phyloP scores from a whole-genome alignment of 208 protist species.

The Leishmania tarentolae region DNA sequence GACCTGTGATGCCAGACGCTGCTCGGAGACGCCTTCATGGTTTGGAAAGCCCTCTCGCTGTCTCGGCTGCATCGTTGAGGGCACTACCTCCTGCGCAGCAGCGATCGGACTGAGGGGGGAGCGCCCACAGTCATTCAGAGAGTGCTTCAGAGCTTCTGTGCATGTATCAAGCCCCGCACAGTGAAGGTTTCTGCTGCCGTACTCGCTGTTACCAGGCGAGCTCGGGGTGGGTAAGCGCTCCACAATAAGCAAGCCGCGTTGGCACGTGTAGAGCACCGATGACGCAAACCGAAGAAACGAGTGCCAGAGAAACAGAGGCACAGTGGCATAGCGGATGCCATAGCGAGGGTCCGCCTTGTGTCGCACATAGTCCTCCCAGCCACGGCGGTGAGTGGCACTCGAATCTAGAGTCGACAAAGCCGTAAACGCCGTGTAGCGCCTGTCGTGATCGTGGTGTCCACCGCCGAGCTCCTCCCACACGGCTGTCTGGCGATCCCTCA shows the following conservation, averaged over 20 bases:
- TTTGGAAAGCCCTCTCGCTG: not conserved
- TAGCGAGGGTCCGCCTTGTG: constrained; percentile 47
- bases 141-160: not conserved
- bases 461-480: not conserved
- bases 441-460: not conserved
- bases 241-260: constrained; percentile 51
- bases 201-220: not conserved
- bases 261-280: constrained; percentile 49
- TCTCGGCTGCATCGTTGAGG: not conserved
- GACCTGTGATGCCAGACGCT: not conserved
- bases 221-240: constrained; percentile 13
- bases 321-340: constrained; percentile 33
- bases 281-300: constrained; percentile 33
- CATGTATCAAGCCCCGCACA: not conserved
- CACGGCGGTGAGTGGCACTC: not conserved
- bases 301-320: constrained; percentile 41
- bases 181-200: not conserved
- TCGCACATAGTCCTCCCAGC: constrained; percentile 43
- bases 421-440: not conserved
- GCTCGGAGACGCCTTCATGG: not conserved
- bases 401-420: not conserved
- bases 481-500: not conserved
- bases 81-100: not conserved
- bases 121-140: not conserved
- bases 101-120: constrained; percentile 4